Percentiles rank a stretch among this genome's conserved stretches.
These are phyloP conservation scores for Phragmites australis DNA, from an alignment of 176 grass and related monocot species.

Conservation along the genomic window DNA sequence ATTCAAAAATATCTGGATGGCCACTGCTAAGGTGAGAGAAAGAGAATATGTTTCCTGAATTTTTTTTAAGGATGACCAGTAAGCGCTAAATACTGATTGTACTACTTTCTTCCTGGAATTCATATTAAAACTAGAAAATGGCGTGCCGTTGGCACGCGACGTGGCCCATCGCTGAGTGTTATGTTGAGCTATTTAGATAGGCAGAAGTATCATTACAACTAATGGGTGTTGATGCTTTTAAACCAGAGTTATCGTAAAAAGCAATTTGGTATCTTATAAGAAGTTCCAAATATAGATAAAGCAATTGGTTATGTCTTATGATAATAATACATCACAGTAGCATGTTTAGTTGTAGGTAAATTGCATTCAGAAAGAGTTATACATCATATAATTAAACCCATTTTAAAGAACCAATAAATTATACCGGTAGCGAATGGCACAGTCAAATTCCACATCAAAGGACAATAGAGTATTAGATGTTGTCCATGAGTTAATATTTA, in stretches of 20 bases:
- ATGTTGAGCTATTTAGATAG: too few species aligned
- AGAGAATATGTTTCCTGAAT: constrained; percentile 9
- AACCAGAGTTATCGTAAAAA: too few species aligned
- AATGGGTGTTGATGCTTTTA: too few species aligned
- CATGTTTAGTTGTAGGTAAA: too few species aligned
- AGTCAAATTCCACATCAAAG: not conserved
- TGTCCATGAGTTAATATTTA: not conserved
- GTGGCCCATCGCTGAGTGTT: too few species aligned
- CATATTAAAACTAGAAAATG: constrained; percentile 12
- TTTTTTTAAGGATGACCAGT: not conserved
- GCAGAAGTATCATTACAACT: too few species aligned
- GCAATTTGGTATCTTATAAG: too few species aligned
- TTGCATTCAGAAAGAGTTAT: too few species aligned
- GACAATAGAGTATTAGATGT: not conserved
- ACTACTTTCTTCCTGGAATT: constrained; percentile 3
- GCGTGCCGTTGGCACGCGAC: too few species aligned
- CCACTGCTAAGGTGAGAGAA: constrained; percentile 81
- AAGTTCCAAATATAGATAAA: too few species aligned
- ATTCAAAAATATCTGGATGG: constrained; percentile 94
- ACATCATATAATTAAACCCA: constrained; percentile 4
- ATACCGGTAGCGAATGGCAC: not conserved
- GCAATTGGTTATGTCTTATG: too few species aligned
- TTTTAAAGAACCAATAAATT: not conserved
- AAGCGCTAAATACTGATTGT: constrained; percentile 5
- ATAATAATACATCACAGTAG: too few species aligned